Conservation (phyloP, 345 rosid genomes). For the Eucalyptus regnans region DNA sequence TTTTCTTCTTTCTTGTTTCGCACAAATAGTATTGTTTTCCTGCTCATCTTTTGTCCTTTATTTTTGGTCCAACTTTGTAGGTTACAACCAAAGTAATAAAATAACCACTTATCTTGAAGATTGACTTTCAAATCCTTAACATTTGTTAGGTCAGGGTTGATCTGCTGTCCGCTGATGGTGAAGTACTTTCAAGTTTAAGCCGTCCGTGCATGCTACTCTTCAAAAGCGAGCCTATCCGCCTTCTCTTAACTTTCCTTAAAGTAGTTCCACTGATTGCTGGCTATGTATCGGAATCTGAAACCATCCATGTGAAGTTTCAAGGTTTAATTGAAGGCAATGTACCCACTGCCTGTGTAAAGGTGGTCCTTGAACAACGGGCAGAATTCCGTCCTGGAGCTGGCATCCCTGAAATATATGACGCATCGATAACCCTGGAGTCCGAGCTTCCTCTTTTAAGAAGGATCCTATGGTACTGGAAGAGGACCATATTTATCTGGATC, state of each 20-base stretch:
- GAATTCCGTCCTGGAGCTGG: slow-evolving; percentile 56
- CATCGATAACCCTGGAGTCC: slow-evolving; percentile 41
- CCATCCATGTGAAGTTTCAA: slow-evolving; percentile 38
- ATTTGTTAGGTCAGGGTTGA: slow-evolving; percentile 68
- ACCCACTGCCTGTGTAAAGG: slow-evolving; percentile 58
- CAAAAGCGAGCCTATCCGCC: slow-evolving; percentile 65
- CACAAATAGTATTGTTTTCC: not conserved
- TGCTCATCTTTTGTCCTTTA: not conserved
- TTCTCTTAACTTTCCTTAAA: slow-evolving; percentile 51
- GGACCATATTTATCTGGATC: slow-evolving; percentile 54
- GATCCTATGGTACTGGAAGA: slow-evolving; percentile 74
- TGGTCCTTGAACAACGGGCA: slow-evolving; percentile 61
- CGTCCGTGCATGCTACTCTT: slow-evolving; percentile 67
- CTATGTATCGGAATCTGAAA: slow-evolving; percentile 65
- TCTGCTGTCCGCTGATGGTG: slow-evolving; percentile 48
- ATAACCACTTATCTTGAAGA: not conserved
- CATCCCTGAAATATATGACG: slow-evolving; percentile 72
- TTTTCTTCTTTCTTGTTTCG: not conserved
- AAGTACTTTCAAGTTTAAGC: slow-evolving; percentile 42
- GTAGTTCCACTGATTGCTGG: slow-evolving; percentile 66
- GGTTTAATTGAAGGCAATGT: slow-evolving; percentile 44
- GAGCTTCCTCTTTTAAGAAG: slow-evolving; percentile 46
- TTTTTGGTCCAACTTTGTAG: not conserved
- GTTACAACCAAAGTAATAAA: not conserved
- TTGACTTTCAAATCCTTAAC: not conserved